Conservation (phyloP, 805 yeast genomes). For the Lipomyces yamanashiensis region DNA sequence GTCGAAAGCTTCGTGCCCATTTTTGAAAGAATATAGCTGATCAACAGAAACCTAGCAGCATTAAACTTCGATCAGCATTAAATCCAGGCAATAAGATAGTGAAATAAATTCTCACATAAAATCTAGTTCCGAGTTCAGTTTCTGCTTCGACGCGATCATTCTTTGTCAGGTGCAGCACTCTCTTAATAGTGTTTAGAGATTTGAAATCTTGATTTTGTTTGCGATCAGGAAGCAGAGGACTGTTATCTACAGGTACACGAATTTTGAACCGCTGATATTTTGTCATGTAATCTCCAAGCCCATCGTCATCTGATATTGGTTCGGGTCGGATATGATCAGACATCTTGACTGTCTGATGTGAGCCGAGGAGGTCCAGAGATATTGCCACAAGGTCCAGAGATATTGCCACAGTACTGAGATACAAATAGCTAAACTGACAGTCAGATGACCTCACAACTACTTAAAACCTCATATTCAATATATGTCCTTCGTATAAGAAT, state of each 20-base stretch:
- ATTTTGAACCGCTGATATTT: not conserved
- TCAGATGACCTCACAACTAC: no score
- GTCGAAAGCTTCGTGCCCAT: conserved; percentile 9
- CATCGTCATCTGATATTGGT: not conserved
- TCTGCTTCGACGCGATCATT: conserved; percentile 9
- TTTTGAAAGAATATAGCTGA: not conserved
- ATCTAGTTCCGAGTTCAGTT: not conserved
- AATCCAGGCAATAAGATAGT: not conserved
- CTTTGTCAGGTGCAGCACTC: not conserved
- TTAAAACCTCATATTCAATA: no score
- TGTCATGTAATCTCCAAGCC: not conserved
- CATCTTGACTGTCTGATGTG: no score
- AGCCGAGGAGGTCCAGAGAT: no score
- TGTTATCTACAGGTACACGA: not conserved
- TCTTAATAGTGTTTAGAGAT: not conserved
- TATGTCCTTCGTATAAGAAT: no score
- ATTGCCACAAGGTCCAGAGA: no score
- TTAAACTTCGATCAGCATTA: not conserved
- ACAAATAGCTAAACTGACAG: no score
- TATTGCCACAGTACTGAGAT: no score
- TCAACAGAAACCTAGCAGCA: not conserved
- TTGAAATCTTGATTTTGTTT: not conserved
- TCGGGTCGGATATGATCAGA: no score
- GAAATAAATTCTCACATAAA: not conserved
- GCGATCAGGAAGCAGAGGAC: not conserved